Evolutionary conservation across 495 filamentous ascomycete species (phyloP), one percentile per base, ranked within the genome.

Genomic region (Penicillium tannophilum): DNA sequence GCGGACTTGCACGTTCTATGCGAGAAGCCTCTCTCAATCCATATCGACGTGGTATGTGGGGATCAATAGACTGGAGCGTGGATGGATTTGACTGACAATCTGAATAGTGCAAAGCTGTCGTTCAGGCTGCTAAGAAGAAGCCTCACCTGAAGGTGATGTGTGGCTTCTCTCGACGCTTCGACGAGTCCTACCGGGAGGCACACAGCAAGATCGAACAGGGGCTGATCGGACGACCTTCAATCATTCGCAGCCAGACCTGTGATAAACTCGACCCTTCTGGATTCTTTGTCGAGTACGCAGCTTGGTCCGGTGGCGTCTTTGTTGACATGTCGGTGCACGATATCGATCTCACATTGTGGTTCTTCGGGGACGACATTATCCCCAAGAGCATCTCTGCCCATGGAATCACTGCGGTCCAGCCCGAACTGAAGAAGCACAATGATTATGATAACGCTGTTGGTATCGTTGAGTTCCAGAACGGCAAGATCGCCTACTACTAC

Each of bases 401-500:
- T 8, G 85, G 86, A n/a, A 82, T 86, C 63, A 83, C 79, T 1
- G 83, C 83, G 7, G 80, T 87, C 19, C 78, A 86, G 65, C 84
- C 85, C 0, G 84, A 81, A n/a, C 68, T 88, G 20, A 69, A 76
- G 55, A 76, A 82, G 64, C 76, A 85, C 65, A 80, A 79, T 14
- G 86, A 88, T 60, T 75, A 77, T 23, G 86, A 88, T 63, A 88
- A 88, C 56, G 84, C 82, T 14, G 79, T 87, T 5, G 84, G 84
- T 1, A 69, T 88, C 30, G 80, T 87, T 8, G 86, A 88, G 72
- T 88, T 87, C 68, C 81, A 78, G 55, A 79, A 77, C 42, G 84
- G 83, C 16, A 76, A 79, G 62, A 79, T 88, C 39, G 85, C 84
- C 6, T 86, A 86, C 58, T 82, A 86, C 57, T 88, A 84, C 67